These are phyloP conservation scores for Coprinellus aureogranulatus DNA, from an alignment of 768 basidiomycete genomes.

Conservation along the genomic window DNA sequence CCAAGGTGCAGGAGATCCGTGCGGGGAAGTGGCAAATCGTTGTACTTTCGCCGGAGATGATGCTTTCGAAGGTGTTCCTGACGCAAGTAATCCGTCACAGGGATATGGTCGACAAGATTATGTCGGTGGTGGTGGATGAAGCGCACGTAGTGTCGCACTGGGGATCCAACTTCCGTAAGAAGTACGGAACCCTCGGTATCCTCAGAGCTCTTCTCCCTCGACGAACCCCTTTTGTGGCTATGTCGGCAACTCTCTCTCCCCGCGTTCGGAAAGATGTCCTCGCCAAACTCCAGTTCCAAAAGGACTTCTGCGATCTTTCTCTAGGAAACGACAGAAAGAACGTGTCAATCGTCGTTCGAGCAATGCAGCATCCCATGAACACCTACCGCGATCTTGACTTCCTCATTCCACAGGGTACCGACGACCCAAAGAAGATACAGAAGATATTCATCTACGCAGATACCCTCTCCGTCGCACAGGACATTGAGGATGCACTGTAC, in stretches of 20 bases:
- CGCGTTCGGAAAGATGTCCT: slow-evolving; percentile 26
- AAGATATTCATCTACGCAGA: slow-evolving; percentile 31
- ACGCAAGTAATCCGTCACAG: slow-evolving; percentile 22
- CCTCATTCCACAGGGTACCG: slow-evolving; percentile 15
- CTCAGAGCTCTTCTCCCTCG: slow-evolving; percentile 28
- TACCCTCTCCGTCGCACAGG: slow-evolving; percentile 18
- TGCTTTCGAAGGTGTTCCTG: slow-evolving; percentile 25
- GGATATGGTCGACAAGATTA: slow-evolving; percentile 15
- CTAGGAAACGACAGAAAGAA: slow-evolving; percentile 33
- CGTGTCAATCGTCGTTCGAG: slow-evolving; percentile 33
- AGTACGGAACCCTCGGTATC: slow-evolving; percentile 25
- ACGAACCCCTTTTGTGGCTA: slow-evolving; percentile 27
- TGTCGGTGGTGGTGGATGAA: slow-evolving; percentile 33
- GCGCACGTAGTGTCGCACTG: slow-evolving; percentile 38
- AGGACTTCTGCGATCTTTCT: slow-evolving; percentile 18
- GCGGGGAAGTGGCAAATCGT: slow-evolving; percentile 26
- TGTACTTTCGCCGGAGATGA: slow-evolving; percentile 33
- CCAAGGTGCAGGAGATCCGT: slow-evolving; percentile 17
- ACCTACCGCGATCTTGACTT: slow-evolving; percentile 33
- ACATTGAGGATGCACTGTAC: slow-evolving; percentile 25
- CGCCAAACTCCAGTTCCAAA: slow-evolving; percentile 22
- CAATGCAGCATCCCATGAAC: slow-evolving; percentile 30
- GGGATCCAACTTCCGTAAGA: slow-evolving; percentile 33
- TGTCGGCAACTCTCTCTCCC: slow-evolving; percentile 31
- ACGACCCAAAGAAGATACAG: slow-evolving; percentile 24